Base-by-base conservation (phyloP, 2,329 filamentous ascomycete species). In the Trichoderma sp. region DNA sequence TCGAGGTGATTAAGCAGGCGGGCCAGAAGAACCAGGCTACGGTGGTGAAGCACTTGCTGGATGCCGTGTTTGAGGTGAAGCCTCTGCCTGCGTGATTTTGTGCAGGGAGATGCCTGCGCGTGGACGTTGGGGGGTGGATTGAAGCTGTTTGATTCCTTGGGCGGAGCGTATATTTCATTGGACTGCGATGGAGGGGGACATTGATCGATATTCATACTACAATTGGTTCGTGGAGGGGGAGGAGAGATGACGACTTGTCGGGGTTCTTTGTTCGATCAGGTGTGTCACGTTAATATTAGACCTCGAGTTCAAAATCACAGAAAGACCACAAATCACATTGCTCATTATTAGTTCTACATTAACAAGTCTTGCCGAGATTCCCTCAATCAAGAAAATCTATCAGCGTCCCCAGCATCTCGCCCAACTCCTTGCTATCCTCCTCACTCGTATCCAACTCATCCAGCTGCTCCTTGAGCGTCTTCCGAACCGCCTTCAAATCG, bases 11-110 rank as follows among this genome's bases (percentile, higher is more conserved):
- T 76, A 85, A 91, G 77, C 84, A 83, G 63, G 88, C 92, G 41
- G 94, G 93, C 68, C 86, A 90, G 78, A 90, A 93, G 83, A 87
- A 87, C 69, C 91, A 93, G 74, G 84, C 85, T 69, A 85, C 90
- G 76, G 93, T 99, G 19, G 84, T 97, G 60, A 86, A 91, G 70
- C 90, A 96, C 74, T 81, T 99, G 70, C 85, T 98, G 70, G 85
- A 86, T 69, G 92, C 91, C n/a, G 92, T 97, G 44, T 89, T 92
- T 70, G 88, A 94, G 69, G 90, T 94, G 68, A 88, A 92, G 78
- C 90, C 93, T 15, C 84, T 90, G 68, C 70, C 73, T 60, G 56
- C 65, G 34, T 66, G 63, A 56, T 51, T 50, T 30, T 41, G 10
- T 7, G 6, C 12, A 17, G 7, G 10, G 28, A 28, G 19, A 39